A percentile compares a stretch with the other conserved stretches of the same genome.
Conservation (phyloP, 2,329 filamentous ascomycete species). For the Fusarium heterosporum region DNA sequence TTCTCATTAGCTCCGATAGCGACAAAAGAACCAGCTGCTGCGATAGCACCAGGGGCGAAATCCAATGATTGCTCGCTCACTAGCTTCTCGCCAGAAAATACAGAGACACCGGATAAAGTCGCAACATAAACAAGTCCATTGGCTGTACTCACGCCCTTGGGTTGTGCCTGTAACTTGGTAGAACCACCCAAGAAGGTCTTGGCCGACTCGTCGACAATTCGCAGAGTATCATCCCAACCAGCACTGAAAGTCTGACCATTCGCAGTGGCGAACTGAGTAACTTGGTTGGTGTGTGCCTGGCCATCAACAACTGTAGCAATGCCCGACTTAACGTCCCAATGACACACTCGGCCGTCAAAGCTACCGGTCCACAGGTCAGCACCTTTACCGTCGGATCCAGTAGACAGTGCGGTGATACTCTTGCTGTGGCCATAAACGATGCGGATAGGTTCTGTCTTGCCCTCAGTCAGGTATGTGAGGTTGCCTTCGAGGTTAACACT, state of each 20-base stretch:
- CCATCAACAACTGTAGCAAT: constrained; percentile 79
- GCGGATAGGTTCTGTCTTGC: constrained; percentile 74
- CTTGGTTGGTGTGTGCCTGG: constrained; percentile 85
- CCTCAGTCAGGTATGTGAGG: constrained; percentile 86
- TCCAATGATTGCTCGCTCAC: constrained; percentile 69
- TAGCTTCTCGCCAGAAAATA: constrained; percentile 71
- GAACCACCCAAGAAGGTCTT: constrained; percentile 79
- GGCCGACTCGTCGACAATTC: constrained; percentile 78
- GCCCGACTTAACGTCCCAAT: constrained; percentile 82
- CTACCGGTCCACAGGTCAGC: constrained; percentile 87
- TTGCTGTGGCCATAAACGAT: constrained; percentile 91
- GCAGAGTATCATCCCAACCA: constrained; percentile 93
- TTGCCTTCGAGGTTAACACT: constrained; percentile 90
- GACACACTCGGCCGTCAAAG: constrained; percentile 87
- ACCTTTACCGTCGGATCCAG: constrained; percentile 61
- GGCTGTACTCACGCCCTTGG: constrained; percentile 75
- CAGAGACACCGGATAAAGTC: constrained; percentile 62
- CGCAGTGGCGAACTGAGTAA: constrained; percentile 77
- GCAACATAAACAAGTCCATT: constrained; percentile 67
- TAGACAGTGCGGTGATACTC: constrained; percentile 79
- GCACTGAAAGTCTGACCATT: constrained; percentile 81
- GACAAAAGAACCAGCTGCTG: constrained; percentile 73
- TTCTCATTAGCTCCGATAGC: constrained; percentile 83
- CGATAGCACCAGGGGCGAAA: constrained; percentile 77
- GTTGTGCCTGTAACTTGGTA: constrained; percentile 79